Conservation (phyloP, 2,329 filamentous ascomycete species). For the Talaromyces sp. region DNA sequence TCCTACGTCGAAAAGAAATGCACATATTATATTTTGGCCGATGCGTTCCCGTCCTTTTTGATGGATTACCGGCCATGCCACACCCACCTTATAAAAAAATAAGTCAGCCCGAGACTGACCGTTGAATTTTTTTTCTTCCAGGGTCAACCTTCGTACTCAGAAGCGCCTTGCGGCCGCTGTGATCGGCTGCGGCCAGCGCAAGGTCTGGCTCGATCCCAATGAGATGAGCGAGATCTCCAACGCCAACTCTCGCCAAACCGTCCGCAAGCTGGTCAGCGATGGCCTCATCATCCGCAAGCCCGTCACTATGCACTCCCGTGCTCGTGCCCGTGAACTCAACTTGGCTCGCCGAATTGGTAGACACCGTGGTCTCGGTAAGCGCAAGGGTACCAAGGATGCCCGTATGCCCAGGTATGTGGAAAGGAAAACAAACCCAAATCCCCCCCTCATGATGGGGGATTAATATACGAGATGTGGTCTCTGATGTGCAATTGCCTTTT, state of each 20-base stretch:
- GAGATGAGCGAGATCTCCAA: constrained; percentile 99
- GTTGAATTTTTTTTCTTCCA: constrained; percentile 40
- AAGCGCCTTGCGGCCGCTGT: constrained; percentile 99
- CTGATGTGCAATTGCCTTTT: constrained; percentile 26
- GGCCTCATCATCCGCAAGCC: constrained; percentile 99
- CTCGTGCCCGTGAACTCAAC: constrained; percentile 91
- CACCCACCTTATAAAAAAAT: background rate
- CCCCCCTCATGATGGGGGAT: background rate
- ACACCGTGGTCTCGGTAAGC: constrained; percentile 99
- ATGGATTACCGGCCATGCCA: constrained; percentile 17
- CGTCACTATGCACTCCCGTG: constrained; percentile 98
- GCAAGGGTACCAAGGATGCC: constrained; percentile 99
- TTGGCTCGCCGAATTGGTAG: constrained; percentile 90
- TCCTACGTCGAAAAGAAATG: constrained; percentile 12
- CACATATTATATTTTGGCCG: constrained; percentile 18
- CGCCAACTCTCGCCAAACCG: constrained; percentile 99
- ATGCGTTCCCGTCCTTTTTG: constrained; percentile 14
- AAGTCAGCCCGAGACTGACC: constrained; percentile 6
- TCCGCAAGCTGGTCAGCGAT: constrained; percentile 99
- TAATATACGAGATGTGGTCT: background rate
- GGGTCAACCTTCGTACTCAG: constrained; percentile 99
- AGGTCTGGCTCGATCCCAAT: constrained; percentile 99
- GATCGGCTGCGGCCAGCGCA: constrained; percentile 98
- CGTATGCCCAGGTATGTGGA: constrained; percentile 89
- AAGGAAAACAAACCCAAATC: background rate